Percentiles rank a stretch among this genome's conserved stretches.
Conservation (phyloP, 2,329 filamentous ascomycete genomes). For the Xylaria sp. region DNA sequence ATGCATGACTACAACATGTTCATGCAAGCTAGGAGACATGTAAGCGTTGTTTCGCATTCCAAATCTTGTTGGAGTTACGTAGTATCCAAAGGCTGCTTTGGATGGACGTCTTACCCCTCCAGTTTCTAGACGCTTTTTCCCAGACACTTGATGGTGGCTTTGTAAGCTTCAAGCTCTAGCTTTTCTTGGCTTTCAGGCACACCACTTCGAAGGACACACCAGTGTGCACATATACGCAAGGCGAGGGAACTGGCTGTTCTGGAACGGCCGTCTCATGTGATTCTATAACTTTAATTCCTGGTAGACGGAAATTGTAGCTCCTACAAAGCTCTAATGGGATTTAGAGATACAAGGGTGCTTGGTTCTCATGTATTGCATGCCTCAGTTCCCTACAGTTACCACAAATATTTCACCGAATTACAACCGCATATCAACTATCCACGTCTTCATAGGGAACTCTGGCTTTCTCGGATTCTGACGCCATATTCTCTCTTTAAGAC, state of each 20-base stretch:
- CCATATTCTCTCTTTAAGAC: too few relatives aligned
- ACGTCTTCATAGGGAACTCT: too few relatives aligned
- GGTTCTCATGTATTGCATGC: too few relatives aligned
- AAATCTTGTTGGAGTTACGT: not conserved
- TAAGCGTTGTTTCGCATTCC: conserved; percentile 19
- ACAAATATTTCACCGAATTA: too few relatives aligned
- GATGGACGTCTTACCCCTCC: not conserved
- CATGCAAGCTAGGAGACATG: conserved; percentile 9
- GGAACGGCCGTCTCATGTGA: not conserved
- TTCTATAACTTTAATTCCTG: not conserved
- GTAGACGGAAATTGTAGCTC: not conserved
- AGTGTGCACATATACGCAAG: not conserved
- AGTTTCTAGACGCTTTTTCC: not conserved
- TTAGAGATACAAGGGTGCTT: not conserved
- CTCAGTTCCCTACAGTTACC: too few relatives aligned
- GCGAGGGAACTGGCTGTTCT: not conserved
- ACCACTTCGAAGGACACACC: not conserved
- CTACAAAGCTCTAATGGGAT: not conserved
- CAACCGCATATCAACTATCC: too few relatives aligned
- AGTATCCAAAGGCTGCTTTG: not conserved
- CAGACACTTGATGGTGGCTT: not conserved
- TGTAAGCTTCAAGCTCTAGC: too few relatives aligned
- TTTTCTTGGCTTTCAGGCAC: too few relatives aligned
- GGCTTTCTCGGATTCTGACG: too few relatives aligned
- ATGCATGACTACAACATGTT: conserved; percentile 8